Base-by-base conservation (phyloP, 2,329 filamentous ascomycete genomes). In the Alternaria burnsii region DNA sequence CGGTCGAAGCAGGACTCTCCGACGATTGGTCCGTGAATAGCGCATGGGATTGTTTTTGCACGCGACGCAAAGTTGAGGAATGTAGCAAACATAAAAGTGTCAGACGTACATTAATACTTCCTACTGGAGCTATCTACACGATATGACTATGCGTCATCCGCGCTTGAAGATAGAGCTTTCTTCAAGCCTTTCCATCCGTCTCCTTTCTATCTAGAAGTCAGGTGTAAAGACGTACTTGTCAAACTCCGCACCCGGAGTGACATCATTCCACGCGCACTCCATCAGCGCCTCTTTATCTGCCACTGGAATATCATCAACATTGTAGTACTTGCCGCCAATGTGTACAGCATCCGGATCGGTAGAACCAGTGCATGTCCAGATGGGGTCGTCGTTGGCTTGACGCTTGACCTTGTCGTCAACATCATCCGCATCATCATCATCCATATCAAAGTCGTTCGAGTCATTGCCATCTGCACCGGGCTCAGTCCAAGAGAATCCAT, bases 401-500 rank as follows among this genome's bases (percentile, higher is more conserved):
- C 16, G 7, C 41, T 20, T 54, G 11, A 16, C 20, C 52, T 40
- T 18, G 36, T 10, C n/a, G 8, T 40, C 8, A 16, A n/a, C 34
- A 16, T 41, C 28, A 34, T 48, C 28, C 20, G 28, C 28, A 28
- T 5, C n/a, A 22, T 32, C 28, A 5, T 11, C 1, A 18, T 26
- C 24, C 24, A 26, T 26, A 26, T 48, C 38, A 9, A n/a, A 38
- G n/a, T 40, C 38, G 30, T 34, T 24, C 3, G 30, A 34, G 30
- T 48, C 30, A 6, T n/a, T 38, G 3, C 32, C 32, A 7, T 38
- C 32, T 8, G 46, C 20, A 11, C 46, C 38, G 10, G 54, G 36
- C 22, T 58, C 40, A 9, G 38, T 28, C 55, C 48, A 58, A 5
- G 38, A 52, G 41, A 53, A 38, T 7, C 55, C 48, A 12, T 52